Evolutionary conservation across 768 basidiomycete species (phyloP).

Genomic region (Hygrophoropsis aurantiaca): DNA sequence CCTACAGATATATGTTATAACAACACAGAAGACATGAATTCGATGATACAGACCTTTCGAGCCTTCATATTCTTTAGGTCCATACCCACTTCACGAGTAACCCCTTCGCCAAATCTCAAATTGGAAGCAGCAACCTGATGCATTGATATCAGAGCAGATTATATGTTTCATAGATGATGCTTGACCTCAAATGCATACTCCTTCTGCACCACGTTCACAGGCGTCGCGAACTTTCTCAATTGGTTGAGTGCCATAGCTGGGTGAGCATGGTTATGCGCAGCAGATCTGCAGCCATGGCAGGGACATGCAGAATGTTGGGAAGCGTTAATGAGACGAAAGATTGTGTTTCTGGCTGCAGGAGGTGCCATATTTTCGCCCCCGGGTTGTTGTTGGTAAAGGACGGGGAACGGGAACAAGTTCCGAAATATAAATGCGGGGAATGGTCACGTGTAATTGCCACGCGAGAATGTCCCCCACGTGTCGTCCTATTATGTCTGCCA

Average conservation of each 20-base stretch:
- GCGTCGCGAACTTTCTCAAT: constrained; percentile 74
- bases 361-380: constrained; percentile 30
- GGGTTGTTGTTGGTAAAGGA: constrained; percentile 4
- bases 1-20: constrained; percentile 43
- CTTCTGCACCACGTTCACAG: constrained; percentile 68
- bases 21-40: constrained; percentile 3
- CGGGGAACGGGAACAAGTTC: constrained; percentile 19
- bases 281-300: constrained; percentile 66
- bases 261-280: constrained; percentile 39
- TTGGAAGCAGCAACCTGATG: constrained; percentile 81
- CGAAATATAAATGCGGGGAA: constrained; percentile 7
- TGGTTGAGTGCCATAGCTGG: constrained; percentile 46
- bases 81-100: constrained; percentile 89
- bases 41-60: constrained; percentile 56
- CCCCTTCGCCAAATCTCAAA: constrained; percentile 86
- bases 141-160: not conserved
- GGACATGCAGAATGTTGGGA: constrained; percentile 76
- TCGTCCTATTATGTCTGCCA: no score
- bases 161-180: not conserved
- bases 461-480: not conserved
- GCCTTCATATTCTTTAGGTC: constrained; percentile 94
- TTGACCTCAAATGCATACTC: constrained; percentile 90
- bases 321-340: constrained; percentile 73
- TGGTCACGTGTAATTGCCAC: constrained; percentile 9
- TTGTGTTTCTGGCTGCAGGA: constrained; percentile 54